Evolutionary conservation across 2,329 filamentous ascomycete species (phyloP).

Genomic region (Madurella mycetomatis): DNA sequence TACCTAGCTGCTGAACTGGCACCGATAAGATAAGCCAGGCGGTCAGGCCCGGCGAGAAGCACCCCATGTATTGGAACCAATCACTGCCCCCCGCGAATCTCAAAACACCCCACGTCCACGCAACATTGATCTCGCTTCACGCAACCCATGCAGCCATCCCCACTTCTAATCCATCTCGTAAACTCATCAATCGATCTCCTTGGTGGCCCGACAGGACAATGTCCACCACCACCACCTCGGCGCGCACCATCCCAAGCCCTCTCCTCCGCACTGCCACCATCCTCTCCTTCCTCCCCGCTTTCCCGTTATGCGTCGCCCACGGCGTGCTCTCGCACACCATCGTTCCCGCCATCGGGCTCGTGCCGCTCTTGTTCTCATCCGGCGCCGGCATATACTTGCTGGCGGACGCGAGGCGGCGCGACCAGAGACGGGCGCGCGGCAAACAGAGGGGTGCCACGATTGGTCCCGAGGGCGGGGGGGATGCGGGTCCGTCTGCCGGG

Average conservation of each 20-base stretch:
- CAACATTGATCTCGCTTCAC: too few relatives aligned
- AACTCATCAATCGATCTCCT: too few relatives aligned
- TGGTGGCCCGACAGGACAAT: too few relatives aligned
- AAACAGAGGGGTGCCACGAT: not conserved
- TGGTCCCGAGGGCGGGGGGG: not conserved
- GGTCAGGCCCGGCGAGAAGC: too few relatives aligned
- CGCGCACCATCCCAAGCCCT: slow-evolving; percentile 5
- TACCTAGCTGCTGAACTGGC: too few relatives aligned
- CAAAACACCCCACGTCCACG: too few relatives aligned
- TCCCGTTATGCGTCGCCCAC: slow-evolving; percentile 38
- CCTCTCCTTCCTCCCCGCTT: slow-evolving; percentile 36
- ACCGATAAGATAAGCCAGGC: too few relatives aligned
- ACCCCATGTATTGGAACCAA: too few relatives aligned
- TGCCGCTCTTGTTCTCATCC: slow-evolving; percentile 37
- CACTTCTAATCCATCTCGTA: too few relatives aligned
- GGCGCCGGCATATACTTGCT: slow-evolving; percentile 25
- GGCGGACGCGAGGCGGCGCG: slow-evolving; percentile 11
- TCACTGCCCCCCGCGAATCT: too few relatives aligned
- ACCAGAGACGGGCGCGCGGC: not conserved
- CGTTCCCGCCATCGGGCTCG: slow-evolving; percentile 37
- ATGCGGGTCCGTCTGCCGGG: not conserved
- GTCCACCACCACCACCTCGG: not conserved
- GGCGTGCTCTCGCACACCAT: slow-evolving; percentile 33
- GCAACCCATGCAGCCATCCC: too few relatives aligned
- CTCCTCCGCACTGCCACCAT: slow-evolving; percentile 32